Evolutionary conservation across 75 land plant genomes (phyloP), one percentile per base, ranked within the genome.

Genomic region (Cryptomeria japonica): DNA sequence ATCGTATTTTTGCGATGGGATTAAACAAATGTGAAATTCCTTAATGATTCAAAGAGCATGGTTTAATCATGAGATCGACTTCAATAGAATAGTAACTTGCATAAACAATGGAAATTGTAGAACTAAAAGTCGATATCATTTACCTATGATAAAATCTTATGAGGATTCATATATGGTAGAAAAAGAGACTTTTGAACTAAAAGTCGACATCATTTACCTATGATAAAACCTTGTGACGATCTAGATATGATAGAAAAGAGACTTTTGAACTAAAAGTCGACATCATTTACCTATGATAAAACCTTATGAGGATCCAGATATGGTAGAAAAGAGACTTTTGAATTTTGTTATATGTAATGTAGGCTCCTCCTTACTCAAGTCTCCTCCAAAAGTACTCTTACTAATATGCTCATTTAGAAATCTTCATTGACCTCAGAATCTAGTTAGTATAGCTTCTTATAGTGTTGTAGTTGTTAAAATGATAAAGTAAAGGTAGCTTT

Each of bases 391-490:
- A 87, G 91, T 75, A 93, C 90, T 87, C 89, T 94, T 88, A 92
- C 96, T 12, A 94, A 94, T 55, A 92, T 94, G 68, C 88, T 93
- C 14, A 92, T 94, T 19, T 80, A 90, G 84, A 94, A 92, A 58
- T 92, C 92, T 5, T 75, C 93, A 0, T 73, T 91, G 70, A 86
- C 94, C 47, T 89, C 91, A 0, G 36, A 37, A 87, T 83, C 92
- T 77, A 90, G 95, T 91, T 10, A 79, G 83, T 79, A 41, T 49
- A 12, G 47, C 6, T 84, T 1, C 61, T 38, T 37, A 41, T 41
- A 1, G 42, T 3, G 1, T 41, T 41, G 42, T 3, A 41, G 42
- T 41, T 41, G 42, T 41, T 41, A 41, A 41, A 41, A 41, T 1
- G 42, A 1, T 3, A 41, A 41, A 3, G 42, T 41, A 41, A 41